phyloP scores from a whole-genome alignment of 2,329 filamentous ascomycete genomes.

The Harringtonia lauricola region DNA sequence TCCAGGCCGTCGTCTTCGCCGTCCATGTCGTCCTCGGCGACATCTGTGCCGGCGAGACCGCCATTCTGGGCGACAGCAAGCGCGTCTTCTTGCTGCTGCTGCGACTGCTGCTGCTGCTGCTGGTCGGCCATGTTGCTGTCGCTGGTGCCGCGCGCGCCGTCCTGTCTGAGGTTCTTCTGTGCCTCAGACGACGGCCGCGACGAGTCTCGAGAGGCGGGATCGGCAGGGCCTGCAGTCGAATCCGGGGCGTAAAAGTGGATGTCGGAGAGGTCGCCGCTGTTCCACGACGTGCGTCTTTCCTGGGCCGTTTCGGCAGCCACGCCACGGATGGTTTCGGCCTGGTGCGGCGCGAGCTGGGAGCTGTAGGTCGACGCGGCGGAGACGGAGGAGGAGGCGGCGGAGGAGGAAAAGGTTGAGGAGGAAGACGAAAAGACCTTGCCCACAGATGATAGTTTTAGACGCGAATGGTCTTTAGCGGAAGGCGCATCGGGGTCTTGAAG shows the following conservation, averaged over 20 bases:
- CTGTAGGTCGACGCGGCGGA: conserved; percentile 11
- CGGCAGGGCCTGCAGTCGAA: conserved; percentile 27
- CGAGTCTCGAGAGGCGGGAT: conserved; percentile 26
- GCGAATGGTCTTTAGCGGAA: conserved; percentile 72
- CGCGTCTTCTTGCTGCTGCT: conserved; percentile 27
- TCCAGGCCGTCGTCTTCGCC: conserved; percentile 61
- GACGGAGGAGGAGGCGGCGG: conserved; percentile 38
- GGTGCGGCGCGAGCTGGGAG: conserved; percentile 58
- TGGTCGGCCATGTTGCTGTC: conserved; percentile 29
- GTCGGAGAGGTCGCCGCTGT: conserved; percentile 26
- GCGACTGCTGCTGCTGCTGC: background rate
- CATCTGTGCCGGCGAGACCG: conserved; percentile 33
- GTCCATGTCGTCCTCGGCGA: conserved; percentile 52
- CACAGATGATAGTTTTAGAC: conserved; percentile 26
- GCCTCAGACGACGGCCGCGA: conserved; percentile 7
- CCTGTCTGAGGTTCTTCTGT: background rate
- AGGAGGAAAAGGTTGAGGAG: conserved; percentile 14
- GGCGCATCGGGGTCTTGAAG: conserved; percentile 75
- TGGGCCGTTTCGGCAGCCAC: conserved; percentile 66
- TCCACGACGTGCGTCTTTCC: conserved; percentile 54
- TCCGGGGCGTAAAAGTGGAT: conserved; percentile 35
- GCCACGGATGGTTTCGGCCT: conserved; percentile 73
- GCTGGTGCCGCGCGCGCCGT: conserved; percentile 21
- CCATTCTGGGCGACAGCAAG: conserved; percentile 53
- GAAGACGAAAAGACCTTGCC: background rate